Evolutionary conservation across 192 early-diverging fungal genomes (phyloP).

Genomic region (Coemansia sp.): DNA sequence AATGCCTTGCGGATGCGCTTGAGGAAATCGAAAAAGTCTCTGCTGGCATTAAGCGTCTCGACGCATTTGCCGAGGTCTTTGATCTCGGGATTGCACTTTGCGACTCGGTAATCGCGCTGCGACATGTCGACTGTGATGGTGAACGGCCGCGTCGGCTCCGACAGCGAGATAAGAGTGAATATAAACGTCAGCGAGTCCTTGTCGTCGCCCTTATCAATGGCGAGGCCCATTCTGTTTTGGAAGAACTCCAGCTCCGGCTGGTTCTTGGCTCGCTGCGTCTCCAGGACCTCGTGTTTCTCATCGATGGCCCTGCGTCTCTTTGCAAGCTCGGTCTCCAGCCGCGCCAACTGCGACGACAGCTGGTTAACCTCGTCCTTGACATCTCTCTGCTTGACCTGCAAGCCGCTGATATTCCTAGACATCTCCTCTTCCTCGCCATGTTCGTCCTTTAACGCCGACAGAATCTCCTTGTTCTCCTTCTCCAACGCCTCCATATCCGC

Average conservation of each 20-base stretch:
- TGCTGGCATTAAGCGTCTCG: slow-evolving; percentile 56
- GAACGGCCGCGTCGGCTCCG: slow-evolving; percentile 55
- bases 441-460: slow-evolving; percentile 53
- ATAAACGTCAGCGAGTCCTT: slow-evolving; percentile 61
- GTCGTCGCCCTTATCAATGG: slow-evolving; percentile 41
- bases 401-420: slow-evolving; percentile 37
- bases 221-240: slow-evolving; percentile 51
- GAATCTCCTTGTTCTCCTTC: slow-evolving; percentile 35
- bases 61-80: slow-evolving; percentile 49
- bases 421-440: slow-evolving; percentile 49
- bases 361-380: slow-evolving; percentile 24
- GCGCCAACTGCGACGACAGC: slow-evolving; percentile 36
- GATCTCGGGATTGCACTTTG: slow-evolving; percentile 55
- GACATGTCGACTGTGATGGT: slow-evolving; percentile 60
- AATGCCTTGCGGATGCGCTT: slow-evolving; percentile 65
- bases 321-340: slow-evolving; percentile 53
- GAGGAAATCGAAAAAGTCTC: slow-evolving; percentile 70
- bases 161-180: slow-evolving; percentile 63
- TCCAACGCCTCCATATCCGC: slow-evolving; percentile 43
- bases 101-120: slow-evolving; percentile 56
- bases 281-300: slow-evolving; percentile 51
- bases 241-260: slow-evolving; percentile 60
- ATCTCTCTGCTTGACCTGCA: slow-evolving; percentile 49
- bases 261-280: slow-evolving; percentile 53
- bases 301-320: slow-evolving; percentile 53